Conservation (phyloP, 345 rosid species). For the Aquilaria malaccensis region DNA sequence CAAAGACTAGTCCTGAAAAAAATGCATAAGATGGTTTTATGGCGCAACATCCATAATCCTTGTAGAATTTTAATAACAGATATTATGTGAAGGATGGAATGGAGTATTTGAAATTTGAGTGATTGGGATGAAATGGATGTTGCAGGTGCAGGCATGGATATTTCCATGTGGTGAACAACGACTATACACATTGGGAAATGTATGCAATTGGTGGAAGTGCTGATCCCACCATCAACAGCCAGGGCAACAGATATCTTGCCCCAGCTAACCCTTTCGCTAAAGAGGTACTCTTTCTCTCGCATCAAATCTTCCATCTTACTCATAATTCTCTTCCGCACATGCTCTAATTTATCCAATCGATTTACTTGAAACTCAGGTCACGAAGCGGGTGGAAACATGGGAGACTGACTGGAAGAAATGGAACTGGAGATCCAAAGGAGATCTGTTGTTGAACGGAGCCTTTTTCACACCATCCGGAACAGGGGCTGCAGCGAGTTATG, state of each 20-base stretch:
- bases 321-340: neutral
- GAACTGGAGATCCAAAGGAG: conserved; percentile 74
- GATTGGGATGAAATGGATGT: conserved; percentile 2
- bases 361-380: conserved; percentile 30
- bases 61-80: too few species aligned
- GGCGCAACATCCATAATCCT: too few species aligned
- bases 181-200: conserved; percentile 99
- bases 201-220: conserved; percentile 99
- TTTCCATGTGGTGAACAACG: conserved; percentile 97
- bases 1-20: too few species aligned
- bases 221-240: conserved; percentile 93
- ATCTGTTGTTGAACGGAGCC: conserved; percentile 50
- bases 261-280: conserved; percentile 68
- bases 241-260: conserved; percentile 91
- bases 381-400: conserved; percentile 42
- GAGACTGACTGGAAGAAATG: conserved; percentile 34
- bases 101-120: too few species aligned
- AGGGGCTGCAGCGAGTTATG: conserved; percentile 43
- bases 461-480: conserved; percentile 49
- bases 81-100: too few species aligned
- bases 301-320: neutral
- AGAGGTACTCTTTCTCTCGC: conserved; percentile 26
- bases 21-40: too few species aligned
- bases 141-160: conserved; percentile 95
- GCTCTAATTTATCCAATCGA: neutral